These are phyloP conservation scores for Bimuria novae-zelandiae DNA, from an alignment of 2,329 filamentous ascomycete genomes.

Conservation along the genomic window DNA sequence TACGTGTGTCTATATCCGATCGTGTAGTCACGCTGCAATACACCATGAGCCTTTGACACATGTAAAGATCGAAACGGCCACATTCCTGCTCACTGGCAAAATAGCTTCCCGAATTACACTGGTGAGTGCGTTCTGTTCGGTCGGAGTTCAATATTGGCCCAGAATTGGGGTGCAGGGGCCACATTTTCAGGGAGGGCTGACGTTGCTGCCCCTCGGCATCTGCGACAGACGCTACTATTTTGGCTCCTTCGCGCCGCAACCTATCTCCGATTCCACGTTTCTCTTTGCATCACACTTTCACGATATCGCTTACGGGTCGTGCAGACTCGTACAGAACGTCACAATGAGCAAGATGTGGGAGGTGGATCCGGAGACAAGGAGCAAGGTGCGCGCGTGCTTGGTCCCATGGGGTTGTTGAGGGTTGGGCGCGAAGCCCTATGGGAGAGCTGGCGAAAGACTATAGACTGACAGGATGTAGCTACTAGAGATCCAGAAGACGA, in stretches of 20 bases:
- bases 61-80: too few relatives aligned
- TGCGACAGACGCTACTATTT: too few relatives aligned
- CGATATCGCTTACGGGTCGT: not conserved
- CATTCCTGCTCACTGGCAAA: too few relatives aligned
- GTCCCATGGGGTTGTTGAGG: too few relatives aligned
- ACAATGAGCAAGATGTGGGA: constrained; percentile 86
- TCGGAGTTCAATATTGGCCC: not conserved
- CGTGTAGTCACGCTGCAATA: too few relatives aligned
- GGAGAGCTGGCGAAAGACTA: not conserved
- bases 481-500: constrained; percentile 85
- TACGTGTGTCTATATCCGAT: too few relatives aligned
- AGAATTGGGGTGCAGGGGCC: constrained; percentile 7
- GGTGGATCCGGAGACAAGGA: constrained; percentile 94
- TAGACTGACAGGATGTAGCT: constrained; percentile 61
- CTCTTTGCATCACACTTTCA: not conserved
- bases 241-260: constrained; percentile 9
- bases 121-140: too few relatives aligned
- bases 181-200: constrained; percentile 6
- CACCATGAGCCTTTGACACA: too few relatives aligned
- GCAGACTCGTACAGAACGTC: constrained; percentile 17
- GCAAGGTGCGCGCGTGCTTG: constrained; percentile 68
- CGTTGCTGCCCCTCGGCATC: constrained; percentile 16
- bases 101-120: too few relatives aligned
- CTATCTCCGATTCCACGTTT: constrained; percentile 1
- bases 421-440: too few relatives aligned